phyloP scores from a whole-genome alignment of 495 filamentous ascomycete genomes.

The Talaromyces liani region DNA sequence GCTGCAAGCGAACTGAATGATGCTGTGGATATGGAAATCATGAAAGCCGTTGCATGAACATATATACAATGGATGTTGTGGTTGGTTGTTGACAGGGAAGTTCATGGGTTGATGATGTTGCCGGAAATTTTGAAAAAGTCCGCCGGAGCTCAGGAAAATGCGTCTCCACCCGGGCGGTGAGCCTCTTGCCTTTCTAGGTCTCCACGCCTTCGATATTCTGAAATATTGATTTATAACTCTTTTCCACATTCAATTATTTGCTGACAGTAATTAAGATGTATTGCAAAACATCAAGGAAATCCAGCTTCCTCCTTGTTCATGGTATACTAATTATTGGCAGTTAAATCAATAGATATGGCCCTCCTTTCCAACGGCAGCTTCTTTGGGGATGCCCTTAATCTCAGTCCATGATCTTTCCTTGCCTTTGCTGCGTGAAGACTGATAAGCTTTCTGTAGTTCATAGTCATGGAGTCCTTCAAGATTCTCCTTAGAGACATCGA shows the following conservation, averaged over 20 bases:
- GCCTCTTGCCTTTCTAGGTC: conserved; percentile 6
- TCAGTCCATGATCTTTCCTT: conserved; percentile 11
- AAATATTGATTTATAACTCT: neutral
- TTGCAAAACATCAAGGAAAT: neutral
- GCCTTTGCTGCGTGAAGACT: neutral
- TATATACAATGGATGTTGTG: neutral
- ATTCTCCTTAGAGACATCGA: conserved; percentile 17
- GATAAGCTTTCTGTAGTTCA: conserved; percentile 12
- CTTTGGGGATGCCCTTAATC: conserved; percentile 43
- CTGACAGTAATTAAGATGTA: neutral
- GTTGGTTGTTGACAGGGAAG: neutral
- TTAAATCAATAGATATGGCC: conserved; percentile 30
- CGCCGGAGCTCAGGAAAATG: neutral
- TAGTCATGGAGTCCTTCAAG: conserved; percentile 20
- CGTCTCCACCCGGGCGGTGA: conserved; percentile 18
- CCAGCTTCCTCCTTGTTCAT: neutral
- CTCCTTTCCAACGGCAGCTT: conserved; percentile 36
- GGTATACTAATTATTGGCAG: neutral
- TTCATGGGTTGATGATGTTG: neutral
- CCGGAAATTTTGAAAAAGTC: conserved; percentile 4
- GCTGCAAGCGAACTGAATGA: neutral
- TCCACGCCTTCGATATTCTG: conserved; percentile 7
- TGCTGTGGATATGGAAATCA: neutral
- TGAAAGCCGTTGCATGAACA: neutral
- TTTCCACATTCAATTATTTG: neutral